Evolutionary conservation across 1,139 yeast genomes (phyloP).

Genomic region (Geotrichum australiense): DNA sequence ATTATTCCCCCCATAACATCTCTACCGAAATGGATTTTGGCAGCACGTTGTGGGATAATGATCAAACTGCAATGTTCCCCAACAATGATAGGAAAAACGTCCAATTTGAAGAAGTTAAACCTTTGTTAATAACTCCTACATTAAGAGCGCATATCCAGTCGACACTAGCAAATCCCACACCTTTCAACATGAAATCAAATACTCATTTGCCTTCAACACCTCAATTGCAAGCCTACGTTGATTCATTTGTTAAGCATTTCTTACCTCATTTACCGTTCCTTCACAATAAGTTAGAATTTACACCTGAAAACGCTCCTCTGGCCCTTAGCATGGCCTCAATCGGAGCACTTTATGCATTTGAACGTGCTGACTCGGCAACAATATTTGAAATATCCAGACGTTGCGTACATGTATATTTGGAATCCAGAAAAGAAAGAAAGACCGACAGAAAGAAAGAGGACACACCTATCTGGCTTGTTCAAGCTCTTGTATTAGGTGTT

Average conservation of each 20-base stretch:
- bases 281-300: conserved; percentile 59
- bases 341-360: conserved; percentile 83
- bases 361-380: conserved; percentile 66
- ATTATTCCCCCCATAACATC: conserved; percentile 3
- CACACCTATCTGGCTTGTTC: conserved; percentile 85
- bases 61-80: conserved; percentile 14
- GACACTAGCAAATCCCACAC: conserved; percentile 52
- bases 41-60: conserved; percentile 16
- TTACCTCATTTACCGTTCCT: conserved; percentile 77
- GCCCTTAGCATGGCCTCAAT: conserved; percentile 79
- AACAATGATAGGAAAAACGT: conserved; percentile 5
- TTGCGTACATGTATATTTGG: conserved; percentile 71
- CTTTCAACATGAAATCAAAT: conserved; percentile 44
- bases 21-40: conserved; percentile 12
- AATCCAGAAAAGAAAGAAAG: conserved; percentile 43
- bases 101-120: conserved; percentile 6
- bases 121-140: conserved; percentile 51
- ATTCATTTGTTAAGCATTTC: conserved; percentile 65
- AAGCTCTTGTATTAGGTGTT: conserved; percentile 71
- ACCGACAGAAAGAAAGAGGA: conserved; percentile 32
- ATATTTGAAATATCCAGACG: conserved; percentile 73
- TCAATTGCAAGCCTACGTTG: conserved; percentile 67
- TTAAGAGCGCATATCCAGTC: conserved; percentile 56
- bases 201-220: conserved; percentile 60
- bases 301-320: conserved; percentile 63